Conservation (phyloP, 1,139 yeast genomes). For the Magnusiomyces sp. region DNA sequence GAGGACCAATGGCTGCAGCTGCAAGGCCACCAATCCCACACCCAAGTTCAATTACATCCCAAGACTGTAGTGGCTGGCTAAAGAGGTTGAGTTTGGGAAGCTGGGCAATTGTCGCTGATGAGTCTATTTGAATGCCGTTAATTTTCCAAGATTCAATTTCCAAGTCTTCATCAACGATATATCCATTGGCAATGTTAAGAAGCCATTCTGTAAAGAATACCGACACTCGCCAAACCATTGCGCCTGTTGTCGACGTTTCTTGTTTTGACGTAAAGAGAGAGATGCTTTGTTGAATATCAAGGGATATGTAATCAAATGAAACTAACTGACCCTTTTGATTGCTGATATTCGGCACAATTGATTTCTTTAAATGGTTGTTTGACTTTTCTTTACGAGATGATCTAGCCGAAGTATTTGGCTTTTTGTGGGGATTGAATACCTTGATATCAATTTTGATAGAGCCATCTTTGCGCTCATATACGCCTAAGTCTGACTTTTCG, state of each 20-base stretch:
- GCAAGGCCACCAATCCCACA: slow-evolving; percentile 36
- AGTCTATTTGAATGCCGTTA: too few species aligned
- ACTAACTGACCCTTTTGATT: not conserved
- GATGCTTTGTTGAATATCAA: slow-evolving; percentile 30
- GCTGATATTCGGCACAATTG: too few species aligned
- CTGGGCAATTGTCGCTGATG: too few species aligned
- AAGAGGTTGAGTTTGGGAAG: not conserved
- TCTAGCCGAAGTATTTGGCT: not conserved
- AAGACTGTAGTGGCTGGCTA: slow-evolving; percentile 13
- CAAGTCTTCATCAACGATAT: not conserved
- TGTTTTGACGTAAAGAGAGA: slow-evolving; percentile 33
- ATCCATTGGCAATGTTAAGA: slow-evolving; percentile 14
- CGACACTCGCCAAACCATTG: slow-evolving; percentile 54
- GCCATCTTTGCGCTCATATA: slow-evolving; percentile 10
- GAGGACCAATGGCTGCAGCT: slow-evolving; percentile 45
- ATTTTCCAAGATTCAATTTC: not conserved
- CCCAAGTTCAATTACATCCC: slow-evolving; percentile 51
- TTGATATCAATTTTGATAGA: slow-evolving; percentile 5
- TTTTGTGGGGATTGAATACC: not conserved
- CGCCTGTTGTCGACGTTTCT: slow-evolving; percentile 54
- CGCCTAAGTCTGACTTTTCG: slow-evolving; percentile 8
- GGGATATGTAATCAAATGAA: not conserved
- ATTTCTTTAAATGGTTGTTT: too few species aligned
- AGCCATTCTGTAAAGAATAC: slow-evolving; percentile 49
- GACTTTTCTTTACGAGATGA: not conserved